Conservation (phyloP, 2,329 filamentous ascomycete species). For the Ascochyta koolunga region DNA sequence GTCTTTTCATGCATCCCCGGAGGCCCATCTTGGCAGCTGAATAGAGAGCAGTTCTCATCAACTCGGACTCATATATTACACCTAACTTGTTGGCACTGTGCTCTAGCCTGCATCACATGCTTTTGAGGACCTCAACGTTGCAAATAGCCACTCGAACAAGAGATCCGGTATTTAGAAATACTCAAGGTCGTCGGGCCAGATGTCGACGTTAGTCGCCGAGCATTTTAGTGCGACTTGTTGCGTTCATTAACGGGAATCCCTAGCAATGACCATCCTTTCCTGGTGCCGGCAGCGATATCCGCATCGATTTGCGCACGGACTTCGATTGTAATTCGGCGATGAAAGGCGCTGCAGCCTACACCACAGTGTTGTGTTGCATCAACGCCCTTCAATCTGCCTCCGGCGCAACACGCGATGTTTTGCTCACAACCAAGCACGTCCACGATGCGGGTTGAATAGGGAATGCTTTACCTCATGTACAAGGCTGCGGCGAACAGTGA, state of each 20-base stretch:
- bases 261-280: not conserved
- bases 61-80: not conserved
- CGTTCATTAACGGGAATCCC: not conserved
- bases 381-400: not conserved
- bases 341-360: not conserved
- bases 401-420: not conserved
- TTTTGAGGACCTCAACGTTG: not conserved
- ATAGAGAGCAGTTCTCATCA: conserved; percentile 33
- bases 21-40: conserved; percentile 34
- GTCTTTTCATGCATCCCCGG: conserved; percentile 31
- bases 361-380: not conserved
- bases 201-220: not conserved
- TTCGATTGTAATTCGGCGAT: conserved; percentile 4
- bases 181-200: not conserved
- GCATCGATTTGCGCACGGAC: conserved; percentile 8
- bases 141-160: not conserved
- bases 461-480: not conserved
- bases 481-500: not conserved
- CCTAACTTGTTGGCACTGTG: not conserved
- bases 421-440: not conserved
- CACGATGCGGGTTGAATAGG: not conserved
- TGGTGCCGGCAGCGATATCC: conserved; percentile 5
- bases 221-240: not conserved
- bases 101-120: not conserved
- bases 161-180: not conserved